Conservation (phyloP, 805 yeast species). For the Lipomyces starkeyi region DNA sequence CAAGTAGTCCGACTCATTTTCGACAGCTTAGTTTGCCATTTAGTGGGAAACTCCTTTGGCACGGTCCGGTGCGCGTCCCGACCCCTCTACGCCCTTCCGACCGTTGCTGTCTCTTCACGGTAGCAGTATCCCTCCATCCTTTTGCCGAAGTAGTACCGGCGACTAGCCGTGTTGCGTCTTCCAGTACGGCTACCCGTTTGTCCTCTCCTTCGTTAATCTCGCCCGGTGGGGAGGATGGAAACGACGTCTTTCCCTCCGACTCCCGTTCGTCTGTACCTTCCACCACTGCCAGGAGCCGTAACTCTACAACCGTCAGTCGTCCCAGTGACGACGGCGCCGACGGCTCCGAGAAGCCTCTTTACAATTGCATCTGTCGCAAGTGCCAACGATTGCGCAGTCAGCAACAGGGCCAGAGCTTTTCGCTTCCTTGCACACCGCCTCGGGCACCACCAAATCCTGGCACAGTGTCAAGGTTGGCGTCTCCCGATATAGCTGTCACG, state of each 20-base stretch:
- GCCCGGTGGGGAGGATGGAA: constrained; percentile 1
- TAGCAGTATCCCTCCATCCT: not conserved
- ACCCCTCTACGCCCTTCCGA: not conserved
- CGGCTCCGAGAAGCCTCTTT: constrained; percentile 4
- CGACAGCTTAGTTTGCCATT: not conserved
- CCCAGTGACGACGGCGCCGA: constrained; percentile 1
- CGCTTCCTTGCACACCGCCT: not conserved
- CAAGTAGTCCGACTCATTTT: not conserved
- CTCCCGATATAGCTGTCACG: not conserved
- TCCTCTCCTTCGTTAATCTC: not conserved
- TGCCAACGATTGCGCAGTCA: constrained; percentile 5
- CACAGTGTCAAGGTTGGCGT: not conserved
- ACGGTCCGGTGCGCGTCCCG: not conserved
- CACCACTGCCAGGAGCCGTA: not conserved
- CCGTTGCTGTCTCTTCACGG: not conserved
- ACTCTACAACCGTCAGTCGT: not conserved
- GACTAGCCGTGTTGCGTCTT: not conserved
- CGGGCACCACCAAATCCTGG: not conserved
- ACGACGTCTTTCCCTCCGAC: not conserved
- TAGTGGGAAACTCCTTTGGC: not conserved
- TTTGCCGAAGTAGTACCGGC: not conserved
- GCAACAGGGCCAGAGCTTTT: not conserved
- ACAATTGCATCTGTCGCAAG: constrained; percentile 7
- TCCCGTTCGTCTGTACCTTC: not conserved
- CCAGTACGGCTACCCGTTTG: not conserved